Evolutionary conservation across 2,329 filamentous ascomycete genomes (phyloP).

Genomic region (Cladorrhinum sp.): DNA sequence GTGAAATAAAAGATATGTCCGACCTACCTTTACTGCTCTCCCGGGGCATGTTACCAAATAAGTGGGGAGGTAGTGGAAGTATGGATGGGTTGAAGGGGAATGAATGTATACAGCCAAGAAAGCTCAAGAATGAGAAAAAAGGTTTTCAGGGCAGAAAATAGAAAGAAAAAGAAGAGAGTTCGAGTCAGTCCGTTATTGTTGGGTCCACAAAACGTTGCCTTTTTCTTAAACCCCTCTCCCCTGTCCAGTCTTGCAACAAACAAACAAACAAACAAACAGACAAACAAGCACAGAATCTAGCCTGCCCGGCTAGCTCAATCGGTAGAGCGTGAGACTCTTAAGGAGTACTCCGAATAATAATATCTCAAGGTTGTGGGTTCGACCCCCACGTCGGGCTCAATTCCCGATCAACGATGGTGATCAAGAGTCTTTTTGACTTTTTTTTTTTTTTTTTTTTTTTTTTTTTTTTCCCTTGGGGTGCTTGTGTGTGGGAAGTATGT

Average conservation of each 20-base stretch:
- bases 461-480: too few relatives aligned
- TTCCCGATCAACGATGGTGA: not conserved
- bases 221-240: too few relatives aligned
- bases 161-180: not conserved
- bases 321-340: constrained; percentile 73
- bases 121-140: not conserved
- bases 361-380: too few relatives aligned
- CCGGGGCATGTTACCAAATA: constrained; percentile 58
- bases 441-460: too few relatives aligned
- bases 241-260: not conserved
- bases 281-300: too few relatives aligned
- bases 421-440: too few relatives aligned
- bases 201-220: too few relatives aligned
- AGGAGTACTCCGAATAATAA: constrained; percentile 24
- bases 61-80: not conserved
- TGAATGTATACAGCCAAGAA: not conserved
- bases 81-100: too few relatives aligned
- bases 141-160: not conserved
- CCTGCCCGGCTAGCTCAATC: constrained; percentile 62
- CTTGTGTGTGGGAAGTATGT: too few relatives aligned
- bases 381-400: not conserved
- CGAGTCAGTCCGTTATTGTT: too few relatives aligned
- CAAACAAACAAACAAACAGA: too few relatives aligned
- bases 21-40: constrained; percentile 73
- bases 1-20: constrained; percentile 66